These are phyloP conservation scores for Leccinum sublutescens DNA, from an alignment of 768 basidiomycete species.

Conservation along the genomic window DNA sequence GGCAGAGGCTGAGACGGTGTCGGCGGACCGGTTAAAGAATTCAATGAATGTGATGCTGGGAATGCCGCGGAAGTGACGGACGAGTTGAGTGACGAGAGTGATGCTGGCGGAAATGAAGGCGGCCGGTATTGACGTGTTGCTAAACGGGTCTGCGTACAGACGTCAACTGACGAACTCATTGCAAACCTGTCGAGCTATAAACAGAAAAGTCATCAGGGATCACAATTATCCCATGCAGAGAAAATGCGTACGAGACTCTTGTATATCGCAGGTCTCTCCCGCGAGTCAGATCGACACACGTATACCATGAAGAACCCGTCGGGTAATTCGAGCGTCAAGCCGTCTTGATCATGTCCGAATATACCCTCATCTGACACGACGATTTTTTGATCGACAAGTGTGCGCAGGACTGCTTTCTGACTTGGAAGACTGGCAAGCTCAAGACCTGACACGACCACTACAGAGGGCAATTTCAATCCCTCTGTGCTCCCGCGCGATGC, in stretches of 20 bases:
- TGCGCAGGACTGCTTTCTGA: slow-evolving; percentile 56
- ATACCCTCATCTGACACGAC: slow-evolving; percentile 34
- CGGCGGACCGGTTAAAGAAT: slow-evolving; percentile 22
- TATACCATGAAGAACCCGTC: slow-evolving; percentile 71
- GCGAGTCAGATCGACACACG: slow-evolving; percentile 62
- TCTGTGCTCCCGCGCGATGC: slow-evolving; percentile 18
- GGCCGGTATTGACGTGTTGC: slow-evolving; percentile 35
- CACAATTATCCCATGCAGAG: not conserved
- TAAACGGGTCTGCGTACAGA: slow-evolving; percentile 41
- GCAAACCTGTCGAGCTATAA: slow-evolving; percentile 73
- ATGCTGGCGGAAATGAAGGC: slow-evolving; percentile 27
- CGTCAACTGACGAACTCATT: slow-evolving; percentile 63
- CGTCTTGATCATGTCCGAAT: slow-evolving; percentile 27
- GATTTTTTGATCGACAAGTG: slow-evolving; percentile 51
- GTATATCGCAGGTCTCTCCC: slow-evolving; percentile 65
- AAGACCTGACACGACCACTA: slow-evolving; percentile 68
- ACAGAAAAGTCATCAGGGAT: slow-evolving; percentile 2
- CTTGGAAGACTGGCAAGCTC: slow-evolving; percentile 54
- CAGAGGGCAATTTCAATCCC: slow-evolving; percentile 46
- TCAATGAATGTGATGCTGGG: slow-evolving; percentile 14
- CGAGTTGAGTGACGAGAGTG: slow-evolving; percentile 29
- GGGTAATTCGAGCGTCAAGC: slow-evolving; percentile 40
- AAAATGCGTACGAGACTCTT: slow-evolving; percentile 56
- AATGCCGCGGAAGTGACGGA: slow-evolving; percentile 30
- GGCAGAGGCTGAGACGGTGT: slow-evolving; percentile 20